Conservation (phyloP, 1,284 basidiomycete species). For the Naganishia liquefaciens region DNA sequence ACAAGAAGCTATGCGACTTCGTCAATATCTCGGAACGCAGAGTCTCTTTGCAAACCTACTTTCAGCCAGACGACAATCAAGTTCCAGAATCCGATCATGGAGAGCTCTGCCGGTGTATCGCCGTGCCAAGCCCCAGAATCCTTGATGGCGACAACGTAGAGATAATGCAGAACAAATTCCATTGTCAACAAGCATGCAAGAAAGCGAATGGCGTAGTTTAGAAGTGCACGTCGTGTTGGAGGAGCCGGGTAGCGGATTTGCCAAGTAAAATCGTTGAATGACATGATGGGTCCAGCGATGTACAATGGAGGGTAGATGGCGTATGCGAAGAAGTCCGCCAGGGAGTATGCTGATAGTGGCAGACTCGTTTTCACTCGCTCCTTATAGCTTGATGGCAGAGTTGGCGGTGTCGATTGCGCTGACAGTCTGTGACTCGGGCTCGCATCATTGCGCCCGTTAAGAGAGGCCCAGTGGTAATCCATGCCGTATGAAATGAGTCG, state of each 20-base stretch:
- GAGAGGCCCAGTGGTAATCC: slow-evolving; percentile 82
- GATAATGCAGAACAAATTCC: slow-evolving; percentile 89
- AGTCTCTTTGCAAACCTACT: slow-evolving; percentile 56
- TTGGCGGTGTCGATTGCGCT: background rate
- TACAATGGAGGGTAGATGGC: slow-evolving; percentile 88
- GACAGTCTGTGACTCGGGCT: background rate
- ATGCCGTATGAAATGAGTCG: slow-evolving; percentile 88
- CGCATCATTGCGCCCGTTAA: slow-evolving; percentile 18
- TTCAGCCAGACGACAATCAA: slow-evolving; percentile 95
- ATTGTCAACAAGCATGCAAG: slow-evolving; percentile 73
- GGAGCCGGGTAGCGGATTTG: slow-evolving; percentile 67
- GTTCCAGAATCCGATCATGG: slow-evolving; percentile 97
- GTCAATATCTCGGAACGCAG: slow-evolving; percentile 7
- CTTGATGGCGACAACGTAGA: slow-evolving; percentile 97
- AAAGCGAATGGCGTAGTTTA: slow-evolving; percentile 72
- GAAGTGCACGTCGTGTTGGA: slow-evolving; percentile 51
- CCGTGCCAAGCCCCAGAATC: slow-evolving; percentile 67
- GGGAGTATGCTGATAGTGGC: slow-evolving; percentile 59
- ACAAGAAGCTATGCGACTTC: slow-evolving; percentile 69
- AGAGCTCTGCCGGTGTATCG: slow-evolving; percentile 74
- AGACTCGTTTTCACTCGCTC: slow-evolving; percentile 61
- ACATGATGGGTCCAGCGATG: slow-evolving; percentile 93
- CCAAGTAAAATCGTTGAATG: slow-evolving; percentile 92
- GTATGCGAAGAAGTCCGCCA: slow-evolving; percentile 69
- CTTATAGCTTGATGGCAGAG: slow-evolving; percentile 17